Conservation (phyloP, 495 filamentous ascomycete genomes). For the Apiosordaria backusii region DNA sequence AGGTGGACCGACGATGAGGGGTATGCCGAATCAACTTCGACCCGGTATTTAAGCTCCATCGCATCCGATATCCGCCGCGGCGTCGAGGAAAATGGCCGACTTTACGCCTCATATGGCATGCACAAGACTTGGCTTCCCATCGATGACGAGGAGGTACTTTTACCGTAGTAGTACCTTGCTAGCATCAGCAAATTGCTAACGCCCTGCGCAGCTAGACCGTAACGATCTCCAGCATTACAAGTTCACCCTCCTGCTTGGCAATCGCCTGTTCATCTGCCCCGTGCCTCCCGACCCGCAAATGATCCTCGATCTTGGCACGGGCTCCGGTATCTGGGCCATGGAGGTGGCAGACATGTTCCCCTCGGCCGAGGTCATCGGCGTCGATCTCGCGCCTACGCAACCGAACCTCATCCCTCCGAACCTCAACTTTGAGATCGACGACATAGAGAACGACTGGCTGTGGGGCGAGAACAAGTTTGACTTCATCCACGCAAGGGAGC, state of each 20-base stretch:
- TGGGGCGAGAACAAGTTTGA: slow-evolving; percentile 43
- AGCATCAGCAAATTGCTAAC: not conserved
- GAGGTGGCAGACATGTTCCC: slow-evolving; percentile 59
- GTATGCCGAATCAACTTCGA: slow-evolving; percentile 13
- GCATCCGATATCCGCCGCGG: slow-evolving; percentile 16
- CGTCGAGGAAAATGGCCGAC: slow-evolving; percentile 15
- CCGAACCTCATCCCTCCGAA: slow-evolving; percentile 43
- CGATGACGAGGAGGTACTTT: slow-evolving; percentile 10
- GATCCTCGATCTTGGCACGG: slow-evolving; percentile 48
- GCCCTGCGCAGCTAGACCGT: slow-evolving; percentile 13
- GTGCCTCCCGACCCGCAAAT: slow-evolving; percentile 43
- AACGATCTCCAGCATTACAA: slow-evolving; percentile 28
- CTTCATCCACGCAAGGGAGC: slow-evolving; percentile 46
- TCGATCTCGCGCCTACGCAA: slow-evolving; percentile 22
- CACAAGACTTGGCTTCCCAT: slow-evolving; percentile 18
- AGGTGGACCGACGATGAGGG: slow-evolving; percentile 10
- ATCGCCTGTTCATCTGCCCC: slow-evolving; percentile 55
- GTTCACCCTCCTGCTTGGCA: slow-evolving; percentile 44
- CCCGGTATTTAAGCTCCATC: slow-evolving; percentile 19
- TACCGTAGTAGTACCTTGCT: not conserved
- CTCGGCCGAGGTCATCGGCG: slow-evolving; percentile 27
- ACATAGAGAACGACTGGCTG: slow-evolving; percentile 50
- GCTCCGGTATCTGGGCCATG: slow-evolving; percentile 44
- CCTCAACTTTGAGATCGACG: slow-evolving; percentile 47
- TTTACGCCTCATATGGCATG: slow-evolving; percentile 17